A percentile compares a stretch with the other conserved stretches of the same genome.
Evolutionary conservation across 306 rosid genomes (phyloP).

Genomic region (Clitoria ternatea): DNA sequence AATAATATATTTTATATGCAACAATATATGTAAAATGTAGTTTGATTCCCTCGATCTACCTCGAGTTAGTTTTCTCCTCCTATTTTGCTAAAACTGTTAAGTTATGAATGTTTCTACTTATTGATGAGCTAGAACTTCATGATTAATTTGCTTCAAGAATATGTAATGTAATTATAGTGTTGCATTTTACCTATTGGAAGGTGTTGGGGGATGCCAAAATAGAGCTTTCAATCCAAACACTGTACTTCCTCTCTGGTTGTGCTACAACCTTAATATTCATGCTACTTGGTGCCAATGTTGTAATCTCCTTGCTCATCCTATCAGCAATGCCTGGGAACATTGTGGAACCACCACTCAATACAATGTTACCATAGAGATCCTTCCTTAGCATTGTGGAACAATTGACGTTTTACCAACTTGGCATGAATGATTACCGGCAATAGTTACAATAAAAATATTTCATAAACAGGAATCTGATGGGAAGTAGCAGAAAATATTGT

Average conservation of each 20-base stretch:
- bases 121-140: background rate
- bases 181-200: conserved; percentile 40
- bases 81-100: background rate
- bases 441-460: too few relatives aligned
- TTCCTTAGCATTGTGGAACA: too few relatives aligned
- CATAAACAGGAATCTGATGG: too few relatives aligned
- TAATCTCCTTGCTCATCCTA: conserved; percentile 48
- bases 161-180: background rate
- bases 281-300: conserved; percentile 47
- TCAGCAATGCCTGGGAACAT: conserved; percentile 52
- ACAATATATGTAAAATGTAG: too few relatives aligned
- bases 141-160: background rate
- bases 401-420: too few relatives aligned
- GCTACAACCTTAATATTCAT: too few relatives aligned
- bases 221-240: too few relatives aligned
- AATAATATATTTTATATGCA: too few relatives aligned
- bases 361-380: conserved; percentile 48
- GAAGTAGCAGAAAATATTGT: too few relatives aligned
- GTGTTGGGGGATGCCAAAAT: too few relatives aligned
- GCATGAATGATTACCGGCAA: too few relatives aligned
- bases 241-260: too few relatives aligned
- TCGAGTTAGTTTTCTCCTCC: background rate
- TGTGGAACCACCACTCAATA: conserved; percentile 45
- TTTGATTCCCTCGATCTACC: background rate
- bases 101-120: background rate